These are phyloP conservation scores for Melanogaster broomeanus DNA, from an alignment of 768 basidiomycete genomes.

Conservation along the genomic window DNA sequence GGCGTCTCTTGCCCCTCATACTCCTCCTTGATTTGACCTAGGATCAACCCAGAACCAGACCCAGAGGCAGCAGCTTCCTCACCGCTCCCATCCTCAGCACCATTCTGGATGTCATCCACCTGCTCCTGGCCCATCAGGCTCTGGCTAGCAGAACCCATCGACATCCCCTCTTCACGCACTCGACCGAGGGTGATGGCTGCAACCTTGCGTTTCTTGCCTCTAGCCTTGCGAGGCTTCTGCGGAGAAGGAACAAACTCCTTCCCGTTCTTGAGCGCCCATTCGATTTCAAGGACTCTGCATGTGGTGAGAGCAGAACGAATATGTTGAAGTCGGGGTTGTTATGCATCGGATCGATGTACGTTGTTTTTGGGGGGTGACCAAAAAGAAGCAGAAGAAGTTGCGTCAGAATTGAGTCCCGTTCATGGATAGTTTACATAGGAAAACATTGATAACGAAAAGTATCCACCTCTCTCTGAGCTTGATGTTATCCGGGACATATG, in stretches of 20 bases:
- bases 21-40: slow-evolving; percentile 24
- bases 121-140: slow-evolving; percentile 19
- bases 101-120: slow-evolving; percentile 45
- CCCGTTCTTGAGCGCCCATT: slow-evolving; percentile 71
- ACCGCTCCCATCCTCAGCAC: slow-evolving; percentile 26
- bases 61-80: slow-evolving; percentile 11
- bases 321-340: not conserved
- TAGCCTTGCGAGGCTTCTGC: slow-evolving; percentile 39
- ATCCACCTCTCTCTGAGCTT: slow-evolving; percentile 89
- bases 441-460: slow-evolving; percentile 67
- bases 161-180: slow-evolving; percentile 14
- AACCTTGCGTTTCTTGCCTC: slow-evolving; percentile 36
- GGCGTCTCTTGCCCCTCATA: slow-evolving; percentile 33
- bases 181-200: slow-evolving; percentile 15
- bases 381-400: slow-evolving; percentile 30
- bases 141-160: slow-evolving; percentile 12
- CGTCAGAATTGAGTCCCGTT: slow-evolving; percentile 44
- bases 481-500: slow-evolving; percentile 83
- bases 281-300: slow-evolving; percentile 77
- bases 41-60: slow-evolving; percentile 4
- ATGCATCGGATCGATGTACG: not conserved
- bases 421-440: slow-evolving; percentile 54
- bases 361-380: slow-evolving; percentile 3
- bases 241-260: slow-evolving; percentile 60
- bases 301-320: slow-evolving; percentile 6